A percentile compares a stretch with the other conserved stretches of the same genome.
These are phyloP conservation scores for Eucalyptus pauciflora DNA, from an alignment of 345 rosid species.

Conservation along the genomic window DNA sequence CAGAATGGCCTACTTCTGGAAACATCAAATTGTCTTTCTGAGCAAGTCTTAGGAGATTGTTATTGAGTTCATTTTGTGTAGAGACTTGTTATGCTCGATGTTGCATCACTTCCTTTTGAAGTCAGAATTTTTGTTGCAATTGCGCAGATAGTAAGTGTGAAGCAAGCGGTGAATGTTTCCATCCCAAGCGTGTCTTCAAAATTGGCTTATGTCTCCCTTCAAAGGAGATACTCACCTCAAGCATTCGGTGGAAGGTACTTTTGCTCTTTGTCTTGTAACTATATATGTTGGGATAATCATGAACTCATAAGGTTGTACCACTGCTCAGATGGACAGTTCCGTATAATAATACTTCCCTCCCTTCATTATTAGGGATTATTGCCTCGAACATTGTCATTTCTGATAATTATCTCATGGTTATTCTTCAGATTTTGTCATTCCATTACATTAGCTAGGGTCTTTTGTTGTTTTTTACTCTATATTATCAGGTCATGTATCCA, in stretches of 20 bases:
- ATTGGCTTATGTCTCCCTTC: conserved; percentile 14
- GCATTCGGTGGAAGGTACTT: conserved; percentile 5
- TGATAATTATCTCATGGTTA: not conserved
- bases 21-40: not conserved
- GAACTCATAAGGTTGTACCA: not conserved
- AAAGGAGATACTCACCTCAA: not conserved
- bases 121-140: not conserved
- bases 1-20: not conserved
- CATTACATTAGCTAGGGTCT: not conserved
- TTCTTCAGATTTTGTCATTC: not conserved
- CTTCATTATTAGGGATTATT: not conserved
- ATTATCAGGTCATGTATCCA: not conserved
- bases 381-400: not conserved
- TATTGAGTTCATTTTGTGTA: not conserved
- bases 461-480: not conserved
- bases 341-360: not conserved
- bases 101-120: not conserved
- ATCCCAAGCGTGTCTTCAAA: conserved; percentile 9
- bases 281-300: not conserved
- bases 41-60: not conserved
- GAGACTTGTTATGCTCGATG: not conserved
- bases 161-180: not conserved
- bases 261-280: not conserved
- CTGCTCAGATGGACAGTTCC: not conserved
- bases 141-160: conserved; percentile 25